Evolutionary conservation across 148 eudicot genomes (phyloP), one percentile per base, ranked within the genome.

Genomic region (Rhododendron kiyosumense): DNA sequence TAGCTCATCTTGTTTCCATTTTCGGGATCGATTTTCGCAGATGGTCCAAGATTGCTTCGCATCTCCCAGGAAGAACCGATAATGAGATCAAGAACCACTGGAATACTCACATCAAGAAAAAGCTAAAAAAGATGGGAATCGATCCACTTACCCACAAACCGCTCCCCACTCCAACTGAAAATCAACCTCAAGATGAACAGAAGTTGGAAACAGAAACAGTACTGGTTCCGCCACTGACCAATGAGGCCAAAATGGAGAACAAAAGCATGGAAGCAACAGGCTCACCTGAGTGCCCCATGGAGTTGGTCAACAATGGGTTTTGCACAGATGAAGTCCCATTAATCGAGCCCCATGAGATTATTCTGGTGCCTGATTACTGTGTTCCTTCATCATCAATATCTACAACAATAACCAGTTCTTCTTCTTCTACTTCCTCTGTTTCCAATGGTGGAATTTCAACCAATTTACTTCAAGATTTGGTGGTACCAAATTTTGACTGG

Each of bases 11-110:
- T 13, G 20, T 77, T 78, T 43, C 49, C 6, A 24, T 77, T 77
- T 77, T 2, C 24, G 15, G 67, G 18, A 3, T 11, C 36, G 18
- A 28, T 43, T 48, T 34, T 28, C 57, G 59, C 88, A 92, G 94
- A 85, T 92, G 94, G 94, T 90, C 94, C 75, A 92, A 92, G 85
- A 92, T 92, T 85, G 94, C 94, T 83, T 92, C 94, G 49, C 90
- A 92, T 83, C 93, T 92, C 13, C 94, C 93, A 0, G 94, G 94
- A 26, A 89, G 94, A 88, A 92, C 94, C 14, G 94, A 92, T 71
- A 92, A 92, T 75, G 94, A 92, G 79, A 92, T 92, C 63, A 92
- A 92, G 63, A 92, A 92, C 84, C 94, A 92, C 48, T 92, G 94
- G 94, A 92, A 92, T 81, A 92, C 94, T 7, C 94, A 92, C 83